Conservation (phyloP, 2,329 filamentous ascomycete species). For the Ophiostoma tasmaniense region DNA sequence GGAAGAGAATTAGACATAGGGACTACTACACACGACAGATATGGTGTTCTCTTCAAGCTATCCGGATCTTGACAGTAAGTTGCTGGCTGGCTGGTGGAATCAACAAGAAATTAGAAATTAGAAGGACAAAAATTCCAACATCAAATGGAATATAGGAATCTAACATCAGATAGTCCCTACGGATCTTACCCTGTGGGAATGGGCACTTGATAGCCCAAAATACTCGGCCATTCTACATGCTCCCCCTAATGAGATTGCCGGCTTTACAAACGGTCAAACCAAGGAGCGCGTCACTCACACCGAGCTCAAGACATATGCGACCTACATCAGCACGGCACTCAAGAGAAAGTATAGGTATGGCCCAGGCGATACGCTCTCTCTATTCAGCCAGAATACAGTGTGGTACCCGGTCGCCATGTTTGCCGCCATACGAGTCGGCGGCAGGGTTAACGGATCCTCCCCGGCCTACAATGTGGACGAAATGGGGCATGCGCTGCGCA, state of each 20-base stretch:
- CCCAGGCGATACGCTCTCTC: neutral
- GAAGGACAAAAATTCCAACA: neutral
- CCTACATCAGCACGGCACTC: neutral
- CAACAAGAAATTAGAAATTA: neutral
- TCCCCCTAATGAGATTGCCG: neutral
- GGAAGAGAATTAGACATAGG: neutral
- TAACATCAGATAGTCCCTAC: neutral
- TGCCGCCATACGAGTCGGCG: slow-evolving; percentile 28
- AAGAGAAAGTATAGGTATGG: neutral
- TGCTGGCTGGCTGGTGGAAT: neutral
- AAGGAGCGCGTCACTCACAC: neutral
- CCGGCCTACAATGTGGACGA: slow-evolving; percentile 56
- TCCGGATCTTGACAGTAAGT: neutral
- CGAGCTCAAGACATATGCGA: neutral
- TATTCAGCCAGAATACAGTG: slow-evolving; percentile 4
- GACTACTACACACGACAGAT: neutral
- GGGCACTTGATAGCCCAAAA: neutral
- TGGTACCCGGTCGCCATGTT: slow-evolving; percentile 22
- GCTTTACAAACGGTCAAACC: neutral
- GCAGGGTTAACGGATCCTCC: slow-evolving; percentile 48
- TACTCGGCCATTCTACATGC: neutral
- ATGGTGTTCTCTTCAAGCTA: neutral
- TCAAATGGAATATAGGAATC: neutral
- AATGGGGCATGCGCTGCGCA: slow-evolving; percentile 54
- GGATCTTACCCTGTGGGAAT: neutral